Evolutionary conservation across 345 rosid genomes (phyloP), one percentile per base, ranked within the genome.

Genomic region (Cardamine occulta): DNA sequence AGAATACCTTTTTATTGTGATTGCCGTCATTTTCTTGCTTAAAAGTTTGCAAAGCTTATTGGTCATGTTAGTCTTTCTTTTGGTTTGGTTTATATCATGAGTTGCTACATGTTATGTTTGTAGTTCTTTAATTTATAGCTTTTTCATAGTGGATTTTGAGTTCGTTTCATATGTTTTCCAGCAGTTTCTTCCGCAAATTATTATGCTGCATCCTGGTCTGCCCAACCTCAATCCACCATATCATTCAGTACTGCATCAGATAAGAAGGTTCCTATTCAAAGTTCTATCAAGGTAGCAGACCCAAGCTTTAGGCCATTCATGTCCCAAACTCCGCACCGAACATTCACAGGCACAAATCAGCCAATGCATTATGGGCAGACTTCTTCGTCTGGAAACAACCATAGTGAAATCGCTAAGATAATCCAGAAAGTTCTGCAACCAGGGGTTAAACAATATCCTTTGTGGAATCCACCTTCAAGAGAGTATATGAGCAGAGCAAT

Each of bases 381-480:
- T 78, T 55, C 88, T 67, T 75, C 82, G 17, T 61, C 45, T 80
- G 55, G 63, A 44, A 82, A 80, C 75, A 85, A 61, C 79, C 96
- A 90, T 83, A 69, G 42, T 63, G 96, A 88, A 77, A 89, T 92
- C 83, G 89, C 88, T 32, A 88, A 81, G 85, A 77, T 82, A 66
- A 81, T 95, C 81, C 90, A 90, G 66, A 88, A 85, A 81, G 18
- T 89, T 72, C 74, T 90, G 80, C 89, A 83, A 56, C 90, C 92
- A 55, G 78, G 68, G 80, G 83, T 78, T 82, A 89, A 89, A 8
- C 82, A 86, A 71, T 82, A 56, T 71, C 89, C 96, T 60, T 65
- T 92, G 13, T 95, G 97, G 99, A 86, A 79, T 82, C 96, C 91
- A 28, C 99, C 99, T 76, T 95, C 99, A 60, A 89, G 96, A 74